Base-by-base conservation (phyloP, 2,329 filamentous ascomycete species). In the Fusarium vanettenii region DNA sequence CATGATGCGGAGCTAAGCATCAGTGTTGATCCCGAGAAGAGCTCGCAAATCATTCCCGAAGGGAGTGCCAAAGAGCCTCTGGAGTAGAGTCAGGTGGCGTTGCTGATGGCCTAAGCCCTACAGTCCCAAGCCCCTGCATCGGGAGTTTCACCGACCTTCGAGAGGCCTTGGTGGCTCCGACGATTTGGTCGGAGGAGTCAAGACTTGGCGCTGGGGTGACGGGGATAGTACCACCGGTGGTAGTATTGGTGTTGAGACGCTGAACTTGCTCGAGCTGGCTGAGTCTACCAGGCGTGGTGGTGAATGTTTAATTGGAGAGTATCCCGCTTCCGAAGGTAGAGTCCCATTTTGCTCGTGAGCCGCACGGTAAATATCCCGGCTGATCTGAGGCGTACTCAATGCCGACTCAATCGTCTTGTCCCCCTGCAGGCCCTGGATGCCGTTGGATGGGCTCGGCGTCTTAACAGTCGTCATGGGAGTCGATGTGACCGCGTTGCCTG, bases 141-240 rank as follows among this genome's bases (percentile, higher is more conserved):
- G 35, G 65, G 45, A 25, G 41, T 48, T 64, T 75, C 73, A 76
- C 71, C 73, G 70, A 45, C 65, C 75, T 60, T 69, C 70, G 9
- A 70, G 67, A 59, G 71, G 72, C 31, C 67, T 79, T 41, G 61
- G 67, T 61, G 72, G 78, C 43, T 77, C 74, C 27, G 76, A 75
- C 39, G 78, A 86, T 84, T 83, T 93, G 91, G 74, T 90, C 85
- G 2, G 91, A 27, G 91, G 90, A 18, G 89, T 90, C 60, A 91
- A 79, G 67, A 91, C 90, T 73, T 89, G 87, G 66, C 88, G 85
- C 16, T 86, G 86, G 3, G 88, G 87, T 48, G 87, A 89, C 0
- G 91, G 91, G 11, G 89, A 88, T 57, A 93, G 79, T 45, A 89
- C 86, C 3, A 87, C 81, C 0, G 91, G 91, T 6, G 91, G 91